These are phyloP conservation scores for Kalanchoe fedtschenkoi DNA, from an alignment of 164 flowering plant species.

Conservation along the genomic window DNA sequence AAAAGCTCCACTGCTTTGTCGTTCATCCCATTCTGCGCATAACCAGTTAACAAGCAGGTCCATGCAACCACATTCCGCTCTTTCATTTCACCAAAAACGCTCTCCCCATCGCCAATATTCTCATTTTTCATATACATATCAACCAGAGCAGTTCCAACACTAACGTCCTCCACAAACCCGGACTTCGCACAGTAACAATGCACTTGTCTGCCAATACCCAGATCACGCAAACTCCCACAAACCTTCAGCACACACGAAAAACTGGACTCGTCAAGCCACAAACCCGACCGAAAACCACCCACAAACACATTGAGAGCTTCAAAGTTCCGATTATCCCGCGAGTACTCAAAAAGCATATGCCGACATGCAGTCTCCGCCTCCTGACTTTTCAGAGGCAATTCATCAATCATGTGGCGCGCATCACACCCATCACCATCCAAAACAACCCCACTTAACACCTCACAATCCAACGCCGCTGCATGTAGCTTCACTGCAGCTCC, in stretches of 20 bases:
- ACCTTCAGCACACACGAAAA: conserved; percentile 59
- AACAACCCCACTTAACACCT: not conserved
- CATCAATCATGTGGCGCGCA: conserved; percentile 35
- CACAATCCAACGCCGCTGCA: not conserved
- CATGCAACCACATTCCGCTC: conserved; percentile 78
- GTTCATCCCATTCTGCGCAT: conserved; percentile 33
- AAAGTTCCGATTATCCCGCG: conserved; percentile 28
- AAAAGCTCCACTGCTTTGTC: conserved; percentile 30
- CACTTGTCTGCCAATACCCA: conserved; percentile 39
- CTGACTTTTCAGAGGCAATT: conserved; percentile 21
- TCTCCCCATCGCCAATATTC: conserved; percentile 35
- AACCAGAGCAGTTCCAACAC: conserved; percentile 75
- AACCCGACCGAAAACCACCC: conserved; percentile 25
- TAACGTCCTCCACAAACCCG: conserved; percentile 45
- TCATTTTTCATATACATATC: conserved; percentile 72
- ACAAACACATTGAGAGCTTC: conserved; percentile 43
- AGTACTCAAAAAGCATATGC: conserved; percentile 34
- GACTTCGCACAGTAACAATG: conserved; percentile 50
- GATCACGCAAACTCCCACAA: conserved; percentile 35
- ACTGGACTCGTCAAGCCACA: conserved; percentile 28
- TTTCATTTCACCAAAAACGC: conserved; percentile 52
- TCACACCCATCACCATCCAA: not conserved
- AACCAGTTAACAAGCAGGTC: conserved; percentile 77
- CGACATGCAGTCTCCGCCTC: conserved; percentile 14
- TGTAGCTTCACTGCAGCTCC: not conserved